Base-by-base conservation (phyloP, 352 stramenopile genomes). In the Phytophthora quininea region DNA sequence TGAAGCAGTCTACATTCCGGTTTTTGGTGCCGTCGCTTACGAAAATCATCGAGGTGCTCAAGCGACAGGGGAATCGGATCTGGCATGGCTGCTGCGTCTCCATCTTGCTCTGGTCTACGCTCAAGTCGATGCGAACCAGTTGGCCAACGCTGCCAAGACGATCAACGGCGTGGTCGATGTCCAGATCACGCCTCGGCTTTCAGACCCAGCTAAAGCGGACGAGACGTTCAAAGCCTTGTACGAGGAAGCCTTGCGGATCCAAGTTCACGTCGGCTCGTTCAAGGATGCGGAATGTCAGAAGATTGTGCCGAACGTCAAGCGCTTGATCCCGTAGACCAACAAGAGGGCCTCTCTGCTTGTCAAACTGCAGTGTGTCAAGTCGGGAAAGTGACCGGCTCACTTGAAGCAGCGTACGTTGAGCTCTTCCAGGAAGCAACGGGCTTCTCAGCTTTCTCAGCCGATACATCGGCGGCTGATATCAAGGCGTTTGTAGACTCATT, bases 241-340 rank as follows among this genome's bases (percentile, higher is more conserved):
- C 32, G 84, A 95, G 51, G 83, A 92, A 71, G 86, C 85, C 0
- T 58, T 92, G 29, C 62, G 79, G 4, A 57, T 91, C 6, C 85
- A 91, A 71, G 64, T 95, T 1, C 84, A 96, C 47, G 62, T 95
- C 19, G 85, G 83, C 0, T 88, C 82, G 0, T 77, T 95, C 30
- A 91, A 95, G 63, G 86, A 93, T 38, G 50, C 77, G 3, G 87
- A 93, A 46, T 93, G 85, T 29, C 84, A 92, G 62, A 93, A 92
- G 51, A 81, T 91, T 27, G 33, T 89, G n/a, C 68, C 80, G 2
- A 84, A 72, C 24, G 69, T 89, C 37, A 91, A 86, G 60, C 88
- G 88, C 29, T 33, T 58, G 33, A 49, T 80, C 1, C 69, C 56
- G 48, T 51, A 65, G 12, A 76, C 55, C 1, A 86, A 57, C 55